These are phyloP conservation scores for Vanrija sp. DNA, from an alignment of 1,284 basidiomycete genomes.

Conservation along the genomic window DNA sequence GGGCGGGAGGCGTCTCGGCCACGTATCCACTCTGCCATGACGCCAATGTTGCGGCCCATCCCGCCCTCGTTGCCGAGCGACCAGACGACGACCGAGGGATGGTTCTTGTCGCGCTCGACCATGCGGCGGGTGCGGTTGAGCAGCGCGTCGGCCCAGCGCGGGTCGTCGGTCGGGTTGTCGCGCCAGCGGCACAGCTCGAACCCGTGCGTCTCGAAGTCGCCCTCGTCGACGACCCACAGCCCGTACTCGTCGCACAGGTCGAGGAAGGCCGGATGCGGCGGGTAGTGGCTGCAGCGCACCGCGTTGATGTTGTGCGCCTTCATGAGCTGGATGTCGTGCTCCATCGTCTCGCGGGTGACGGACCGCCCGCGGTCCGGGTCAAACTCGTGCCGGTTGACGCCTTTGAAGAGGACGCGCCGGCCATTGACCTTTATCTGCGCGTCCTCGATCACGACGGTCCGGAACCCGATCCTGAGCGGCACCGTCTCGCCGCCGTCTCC, in stretches of 20 bases:
- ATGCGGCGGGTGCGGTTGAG: constrained; percentile 10
- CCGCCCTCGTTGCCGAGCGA: constrained; percentile 21
- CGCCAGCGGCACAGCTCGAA: constrained; percentile 12
- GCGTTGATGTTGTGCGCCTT: constrained; percentile 23
- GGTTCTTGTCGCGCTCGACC: constrained; percentile 25
- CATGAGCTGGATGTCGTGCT: constrained; percentile 18
- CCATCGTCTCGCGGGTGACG: constrained; percentile 10
- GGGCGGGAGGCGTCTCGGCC: constrained; percentile 16
- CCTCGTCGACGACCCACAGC: constrained; percentile 23
- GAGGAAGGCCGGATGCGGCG: constrained; percentile 17
- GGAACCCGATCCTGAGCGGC: constrained; percentile 14
- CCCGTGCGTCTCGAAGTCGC: constrained; percentile 20
- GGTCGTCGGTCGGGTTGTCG: constrained; percentile 13
- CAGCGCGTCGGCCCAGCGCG: constrained; percentile 7
- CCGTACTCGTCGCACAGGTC: constrained; percentile 22
- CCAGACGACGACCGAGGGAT: constrained; percentile 17
- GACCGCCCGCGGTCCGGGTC: constrained; percentile 10
- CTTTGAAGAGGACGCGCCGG: constrained; percentile 11
- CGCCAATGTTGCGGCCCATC: constrained; percentile 15
- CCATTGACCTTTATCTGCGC: constrained; percentile 18
- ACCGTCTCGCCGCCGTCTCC: constrained; percentile 5
- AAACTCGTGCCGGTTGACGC: constrained; percentile 22
- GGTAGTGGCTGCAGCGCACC: constrained; percentile 16
- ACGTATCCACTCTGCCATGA: constrained; percentile 17
- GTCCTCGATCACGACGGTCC: constrained; percentile 13